Base-by-base conservation (phyloP, 2,329 filamentous ascomycete genomes). In the Pseudopyrenochaeta lycopersici region DNA sequence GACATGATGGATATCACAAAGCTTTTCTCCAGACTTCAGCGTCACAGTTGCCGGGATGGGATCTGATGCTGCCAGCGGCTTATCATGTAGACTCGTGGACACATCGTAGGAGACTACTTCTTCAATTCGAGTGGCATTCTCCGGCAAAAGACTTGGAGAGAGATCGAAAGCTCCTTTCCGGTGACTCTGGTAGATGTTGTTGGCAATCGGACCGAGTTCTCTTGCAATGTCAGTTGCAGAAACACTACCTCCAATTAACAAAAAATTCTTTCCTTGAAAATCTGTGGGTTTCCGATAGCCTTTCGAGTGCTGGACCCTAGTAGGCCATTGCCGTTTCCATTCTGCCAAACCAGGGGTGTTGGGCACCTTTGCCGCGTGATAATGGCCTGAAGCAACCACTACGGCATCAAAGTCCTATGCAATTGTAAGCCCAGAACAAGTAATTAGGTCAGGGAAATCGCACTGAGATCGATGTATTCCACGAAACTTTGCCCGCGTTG, bases 151-250 rank as follows among this genome's bases (percentile, higher is more conserved):
- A 1, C 67, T 77, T 0, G 78, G 71, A 0, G 85, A 80, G 0
- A 88, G 70, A 65, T 90, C 88, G 52, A 86, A 89, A 0, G 76
- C 73, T 2, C 88, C 87, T 21, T 83, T 82, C 20, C 88, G 79
- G 1, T 85, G 85, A 56, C 84, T 87, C 60, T 85, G 83, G 56
- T 80, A 83, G 7, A 84, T 76, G 1, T 63, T 75, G 2, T 74
- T 74, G 2, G 81, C 81, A 4, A 79, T 52, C 0, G 73, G 67
- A 1, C 78, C 75, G n/a, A 84, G 72, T 54, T 85, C 82, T 36
- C 78, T 78, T 3, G 82, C 81, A 18, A 85, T 84, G 56, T 85
- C 83, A 32, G 74, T 78, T 0, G 83, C 81, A 0, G 84, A 86
- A 0, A 84, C 81, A 4, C 83, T 82, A 6, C 81, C 83, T 7